Evolutionary conservation across 768 basidiomycete species (phyloP).

Genomic region (Suillus occidentalis): DNA sequence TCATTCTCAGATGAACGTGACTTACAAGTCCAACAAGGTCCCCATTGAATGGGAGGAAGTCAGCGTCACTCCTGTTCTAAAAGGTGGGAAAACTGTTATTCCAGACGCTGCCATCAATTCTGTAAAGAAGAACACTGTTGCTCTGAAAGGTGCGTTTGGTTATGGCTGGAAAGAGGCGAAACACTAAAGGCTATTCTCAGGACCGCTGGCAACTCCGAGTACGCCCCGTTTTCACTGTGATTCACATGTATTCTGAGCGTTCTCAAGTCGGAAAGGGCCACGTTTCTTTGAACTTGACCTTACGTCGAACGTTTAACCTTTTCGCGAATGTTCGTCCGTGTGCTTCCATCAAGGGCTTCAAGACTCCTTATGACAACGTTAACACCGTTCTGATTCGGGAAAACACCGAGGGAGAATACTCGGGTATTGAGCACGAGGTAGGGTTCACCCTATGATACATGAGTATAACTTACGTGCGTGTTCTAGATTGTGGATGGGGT

Average conservation of each 20-base stretch:
- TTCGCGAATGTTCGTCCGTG: conserved; percentile 99
- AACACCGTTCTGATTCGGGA: conserved; percentile 98
- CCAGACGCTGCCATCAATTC: conserved; percentile 88
- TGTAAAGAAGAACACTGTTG: conserved; percentile 96
- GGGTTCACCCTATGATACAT: conserved; percentile 14
- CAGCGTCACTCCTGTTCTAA: conserved; percentile 90
- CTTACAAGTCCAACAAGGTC: conserved; percentile 54
- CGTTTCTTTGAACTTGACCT: conserved; percentile 95
- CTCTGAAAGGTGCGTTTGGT: conserved; percentile 77
- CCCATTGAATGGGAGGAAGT: conserved; percentile 99
- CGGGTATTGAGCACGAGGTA: conserved; percentile 99
- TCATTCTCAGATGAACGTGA: conserved; percentile 3
- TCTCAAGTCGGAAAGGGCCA: conserved; percentile 95
- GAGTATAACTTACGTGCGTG: conserved; percentile 14
- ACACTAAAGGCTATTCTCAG: conserved; percentile 37
- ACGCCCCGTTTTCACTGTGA: conserved; percentile 32
- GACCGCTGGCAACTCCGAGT: conserved; percentile 98
- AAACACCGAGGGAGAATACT: conserved; percentile 99
- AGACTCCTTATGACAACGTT: conserved; percentile 98
- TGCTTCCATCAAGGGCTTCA: conserved; percentile 92
- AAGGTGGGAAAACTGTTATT: conserved; percentile 95
- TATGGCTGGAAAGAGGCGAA: not conserved
- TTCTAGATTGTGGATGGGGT: conserved; percentile 92
- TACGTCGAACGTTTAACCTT: conserved; percentile 95
- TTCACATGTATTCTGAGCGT: conserved; percentile 16